A percentile compares a stretch with the other conserved stretches of the same genome.
Conservation (phyloP, 768 basidiomycete genomes). For the Pleurotus ostreatus region DNA sequence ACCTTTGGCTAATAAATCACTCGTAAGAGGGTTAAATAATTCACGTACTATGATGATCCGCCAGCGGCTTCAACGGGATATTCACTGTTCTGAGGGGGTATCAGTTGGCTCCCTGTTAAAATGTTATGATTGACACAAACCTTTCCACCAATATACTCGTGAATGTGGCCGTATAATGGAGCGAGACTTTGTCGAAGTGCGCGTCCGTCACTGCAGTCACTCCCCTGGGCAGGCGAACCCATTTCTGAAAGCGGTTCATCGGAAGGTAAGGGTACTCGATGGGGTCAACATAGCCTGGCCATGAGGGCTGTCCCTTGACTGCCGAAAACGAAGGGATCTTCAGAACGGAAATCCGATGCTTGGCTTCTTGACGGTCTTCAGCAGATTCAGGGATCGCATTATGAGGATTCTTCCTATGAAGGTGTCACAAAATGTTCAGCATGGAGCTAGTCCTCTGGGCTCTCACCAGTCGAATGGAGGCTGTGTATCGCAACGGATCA, state of each 20-base stretch:
- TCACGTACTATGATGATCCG: constrained; percentile 47
- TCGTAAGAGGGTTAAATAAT: not conserved
- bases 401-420: constrained; percentile 57
- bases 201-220: constrained; percentile 10
- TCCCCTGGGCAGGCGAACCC: constrained; percentile 27
- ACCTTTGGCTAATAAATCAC: not conserved
- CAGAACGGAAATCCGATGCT: constrained; percentile 27
- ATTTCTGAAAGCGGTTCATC: constrained; percentile 38
- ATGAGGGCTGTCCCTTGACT: constrained; percentile 10
- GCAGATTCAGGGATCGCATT: constrained; percentile 26
- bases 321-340: constrained; percentile 48
- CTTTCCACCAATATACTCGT: constrained; percentile 39
- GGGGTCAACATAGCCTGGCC: constrained; percentile 46
- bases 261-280: constrained; percentile 40
- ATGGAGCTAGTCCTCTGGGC: not conserved
- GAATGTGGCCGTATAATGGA: constrained; percentile 55
- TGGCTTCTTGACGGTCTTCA: constrained; percentile 27
- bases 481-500: constrained; percentile 25
- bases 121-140: constrained; percentile 11
- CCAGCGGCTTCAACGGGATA: constrained; percentile 47
- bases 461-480: constrained; percentile 68
- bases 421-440: not conserved
- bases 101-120: too few species aligned
- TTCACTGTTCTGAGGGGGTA: constrained; percentile 38
- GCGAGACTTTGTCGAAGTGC: constrained; percentile 31